A percentile compares a stretch with the other conserved stretches of the same genome.
Evolutionary conservation across 2,329 filamentous ascomycete genomes (phyloP).

Genomic region (Triangularia verruculosa): DNA sequence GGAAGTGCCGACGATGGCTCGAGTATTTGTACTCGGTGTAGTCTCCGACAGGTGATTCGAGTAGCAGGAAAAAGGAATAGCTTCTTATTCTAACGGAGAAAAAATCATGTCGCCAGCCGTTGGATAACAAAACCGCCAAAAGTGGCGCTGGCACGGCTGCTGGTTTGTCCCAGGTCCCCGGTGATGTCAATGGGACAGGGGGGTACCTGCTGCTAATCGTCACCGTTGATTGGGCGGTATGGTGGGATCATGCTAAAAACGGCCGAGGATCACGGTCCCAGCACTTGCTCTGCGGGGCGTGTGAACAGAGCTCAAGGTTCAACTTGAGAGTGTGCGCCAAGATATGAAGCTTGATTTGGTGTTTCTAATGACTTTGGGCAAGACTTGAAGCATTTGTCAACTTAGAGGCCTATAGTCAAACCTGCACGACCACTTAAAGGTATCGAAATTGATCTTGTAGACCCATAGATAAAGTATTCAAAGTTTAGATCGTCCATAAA

Average conservation of each 20-base stretch:
- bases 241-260: background rate
- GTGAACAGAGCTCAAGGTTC: too few species aligned
- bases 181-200: conserved; percentile 8
- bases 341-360: too few species aligned
- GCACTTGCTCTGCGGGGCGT: background rate
- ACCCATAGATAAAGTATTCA: too few species aligned
- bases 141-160: too few species aligned
- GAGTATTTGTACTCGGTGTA: background rate
- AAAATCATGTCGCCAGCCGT: background rate
- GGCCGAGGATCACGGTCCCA: background rate
- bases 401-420: too few species aligned
- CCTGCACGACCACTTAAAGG: too few species aligned
- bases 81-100: background rate
- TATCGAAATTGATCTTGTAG: too few species aligned
- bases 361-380: too few species aligned
- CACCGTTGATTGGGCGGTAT: background rate
- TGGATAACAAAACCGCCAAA: too few species aligned
- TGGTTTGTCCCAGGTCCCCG: background rate
- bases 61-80: background rate
- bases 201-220: background rate
- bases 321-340: too few species aligned
- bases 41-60: background rate
- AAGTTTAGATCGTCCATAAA: too few species aligned
- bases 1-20: background rate
- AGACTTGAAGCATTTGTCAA: too few species aligned